Percentiles rank a stretch among this genome's conserved stretches.
Conservation (phyloP, 805 yeast genomes). For the Saturnispora mendoncae region DNA sequence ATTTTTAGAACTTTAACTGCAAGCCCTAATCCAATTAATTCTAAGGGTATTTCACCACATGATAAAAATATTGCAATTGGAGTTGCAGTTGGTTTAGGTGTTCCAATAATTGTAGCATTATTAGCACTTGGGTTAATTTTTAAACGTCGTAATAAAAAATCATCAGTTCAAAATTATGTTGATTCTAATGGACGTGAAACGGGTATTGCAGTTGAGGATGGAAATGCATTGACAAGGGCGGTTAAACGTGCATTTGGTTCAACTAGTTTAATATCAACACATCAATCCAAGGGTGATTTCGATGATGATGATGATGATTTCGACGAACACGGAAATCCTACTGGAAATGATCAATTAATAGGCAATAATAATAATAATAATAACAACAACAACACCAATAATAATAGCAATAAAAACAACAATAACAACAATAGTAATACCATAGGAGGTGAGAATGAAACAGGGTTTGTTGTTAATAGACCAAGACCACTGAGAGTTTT, state of each 20-base stretch:
- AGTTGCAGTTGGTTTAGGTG: conserved; percentile 64
- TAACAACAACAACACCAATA: conserved; percentile 13
- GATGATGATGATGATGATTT: conserved; percentile 16
- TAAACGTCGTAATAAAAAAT: conserved; percentile 16
- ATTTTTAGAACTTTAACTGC: conserved; percentile 15
- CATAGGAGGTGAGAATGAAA: too few species aligned
- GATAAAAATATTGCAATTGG: conserved; percentile 50
- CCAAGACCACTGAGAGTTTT: conserved; percentile 23
- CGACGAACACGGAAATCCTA: too few species aligned
- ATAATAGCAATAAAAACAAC: conserved; percentile 3
- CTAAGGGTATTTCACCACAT: conserved; percentile 38
- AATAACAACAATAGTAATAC: conserved; percentile 4
- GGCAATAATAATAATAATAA: conserved; percentile 15
- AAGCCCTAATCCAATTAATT: conserved; percentile 20
- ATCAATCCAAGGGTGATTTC: conserved; percentile 18
- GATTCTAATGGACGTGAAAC: conserved; percentile 29
- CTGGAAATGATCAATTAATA: too few species aligned
- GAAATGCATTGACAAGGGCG: conserved; percentile 17
- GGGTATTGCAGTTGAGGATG: conserved; percentile 24
- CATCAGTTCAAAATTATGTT: conserved; percentile 23
- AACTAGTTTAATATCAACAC: conserved; percentile 21
- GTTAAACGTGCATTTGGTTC: conserved; percentile 14
- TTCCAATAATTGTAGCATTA: conserved; percentile 40
- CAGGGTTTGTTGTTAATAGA: conserved; percentile 26
- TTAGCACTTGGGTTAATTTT: conserved; percentile 12